Base-by-base conservation (phyloP, 1,139 yeast species). In the Hanseniaspora uvarum region DNA sequence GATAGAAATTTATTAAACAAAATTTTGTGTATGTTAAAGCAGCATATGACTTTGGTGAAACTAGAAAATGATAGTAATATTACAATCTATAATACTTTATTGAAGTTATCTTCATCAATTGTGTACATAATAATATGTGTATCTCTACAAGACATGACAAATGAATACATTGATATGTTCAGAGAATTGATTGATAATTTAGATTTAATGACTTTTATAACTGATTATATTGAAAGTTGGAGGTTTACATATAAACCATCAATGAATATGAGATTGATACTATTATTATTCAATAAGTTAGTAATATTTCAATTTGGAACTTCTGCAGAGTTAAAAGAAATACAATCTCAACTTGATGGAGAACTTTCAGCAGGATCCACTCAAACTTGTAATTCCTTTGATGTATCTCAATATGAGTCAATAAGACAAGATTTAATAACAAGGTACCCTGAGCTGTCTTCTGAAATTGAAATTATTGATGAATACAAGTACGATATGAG, bases 391-490 rank as follows among this genome's bases (percentile, higher is more conserved):
- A 66, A 79, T 46, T 71, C 74, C 0, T 79, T 87, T 36, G 80
- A 95, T 1, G 92, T 95, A 0, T 68, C 87, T 34, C 95, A 87
- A 60, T 88, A 86, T 64, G 81, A 79, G 63, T 80, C 86, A 4
- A 86, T 85, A 62, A 74, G 87, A 57, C 85, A 83, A 58, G 95
- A 87, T 59, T 67, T 88, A 6, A 68, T 75, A 4, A 79, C 88
- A 24, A 76, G 94, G 58, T 88, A 80, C 63, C 96, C 97, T 0
- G 69, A 85, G 4, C 82, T 74, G 59, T 67, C 73, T 1, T 79
- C 83, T 1, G 78, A 79, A 0, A 66, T 72, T 6, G 66, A 71
- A 7, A 64, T 70, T 5, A 60, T 76, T 4, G 80, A 83, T 0
- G 65, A 70, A 10, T 53, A 48, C 16, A 68, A 70, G 19, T 63